Percentiles rank a stretch among this genome's conserved stretches.
phyloP scores from a whole-genome alignment of 768 basidiomycete genomes.

The Hericium erinaceus region DNA sequence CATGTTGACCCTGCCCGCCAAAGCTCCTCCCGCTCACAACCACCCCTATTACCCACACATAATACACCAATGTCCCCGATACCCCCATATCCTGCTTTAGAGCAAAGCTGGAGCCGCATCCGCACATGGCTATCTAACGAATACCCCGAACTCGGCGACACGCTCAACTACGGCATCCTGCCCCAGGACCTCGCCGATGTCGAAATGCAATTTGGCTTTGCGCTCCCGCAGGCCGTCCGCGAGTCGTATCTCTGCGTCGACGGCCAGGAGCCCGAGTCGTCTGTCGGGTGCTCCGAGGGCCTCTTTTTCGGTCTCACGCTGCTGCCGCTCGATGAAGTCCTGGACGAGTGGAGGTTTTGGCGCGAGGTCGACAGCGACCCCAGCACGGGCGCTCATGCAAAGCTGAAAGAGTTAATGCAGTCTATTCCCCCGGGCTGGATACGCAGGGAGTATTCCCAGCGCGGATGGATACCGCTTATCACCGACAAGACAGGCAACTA shows the following conservation, averaged over 20 bases:
- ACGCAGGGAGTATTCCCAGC: constrained; percentile 79
- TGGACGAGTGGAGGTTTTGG: constrained; percentile 97
- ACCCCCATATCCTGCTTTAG: constrained; percentile 64
- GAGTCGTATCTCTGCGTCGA: constrained; percentile 86
- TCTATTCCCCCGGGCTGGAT: constrained; percentile 89
- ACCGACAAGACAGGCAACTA: constrained; percentile 95
- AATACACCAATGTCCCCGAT: constrained; percentile 35
- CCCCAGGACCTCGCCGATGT: constrained; percentile 72
- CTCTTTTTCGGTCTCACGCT: constrained; percentile 95
- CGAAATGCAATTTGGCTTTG: constrained; percentile 77
- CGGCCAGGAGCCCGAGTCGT: constrained; percentile 88
- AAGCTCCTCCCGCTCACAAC: constrained; percentile 36
- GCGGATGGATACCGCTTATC: constrained; percentile 95
- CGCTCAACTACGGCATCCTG: constrained; percentile 85
- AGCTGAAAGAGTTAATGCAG: constrained; percentile 68
- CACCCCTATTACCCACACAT: constrained; percentile 62
- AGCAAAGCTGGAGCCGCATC: constrained; percentile 76
- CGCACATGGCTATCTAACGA: constrained; percentile 73
- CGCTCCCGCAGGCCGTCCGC: constrained; percentile 77
- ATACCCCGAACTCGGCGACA: constrained; percentile 93
- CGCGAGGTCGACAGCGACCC: constrained; percentile 88
- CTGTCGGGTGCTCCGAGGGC: constrained; percentile 82
- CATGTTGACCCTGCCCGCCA: constrained; percentile 14
- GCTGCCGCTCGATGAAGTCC: constrained; percentile 84
- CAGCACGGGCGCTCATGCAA: constrained; percentile 67